Evolutionary conservation across 2,329 filamentous ascomycete species (phyloP).

Genomic region (Reticulascus tulasneorum): DNA sequence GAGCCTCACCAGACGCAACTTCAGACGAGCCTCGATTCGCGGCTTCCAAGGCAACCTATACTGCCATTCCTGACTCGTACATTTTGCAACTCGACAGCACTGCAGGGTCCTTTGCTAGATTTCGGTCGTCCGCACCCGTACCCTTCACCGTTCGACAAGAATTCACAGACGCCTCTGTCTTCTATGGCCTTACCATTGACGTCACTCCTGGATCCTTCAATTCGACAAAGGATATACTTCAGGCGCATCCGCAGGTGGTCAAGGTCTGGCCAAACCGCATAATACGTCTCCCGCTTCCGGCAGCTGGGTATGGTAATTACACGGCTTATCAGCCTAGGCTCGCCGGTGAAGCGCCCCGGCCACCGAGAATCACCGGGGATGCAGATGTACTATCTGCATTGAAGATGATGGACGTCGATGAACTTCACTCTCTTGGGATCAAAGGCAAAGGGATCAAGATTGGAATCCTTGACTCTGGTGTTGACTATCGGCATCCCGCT

Average conservation of each 20-base stretch:
- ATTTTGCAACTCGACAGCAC: too few relatives aligned
- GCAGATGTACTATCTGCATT: conserved; percentile 7
- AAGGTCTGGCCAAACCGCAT: conserved; percentile 13
- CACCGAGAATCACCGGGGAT: conserved; percentile 7
- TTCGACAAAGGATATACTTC: conserved; percentile 1
- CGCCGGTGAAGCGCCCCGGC: too few relatives aligned
- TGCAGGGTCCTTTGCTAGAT: too few relatives aligned
- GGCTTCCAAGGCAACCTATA: too few relatives aligned
- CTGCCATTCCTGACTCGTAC: too few relatives aligned
- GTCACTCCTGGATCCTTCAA: too few relatives aligned
- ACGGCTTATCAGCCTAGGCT: too few relatives aligned
- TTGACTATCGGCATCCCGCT: conserved; percentile 31
- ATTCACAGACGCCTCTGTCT: conserved; percentile 13
- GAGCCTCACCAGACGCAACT: too few relatives aligned
- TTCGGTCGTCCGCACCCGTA: too few relatives aligned
- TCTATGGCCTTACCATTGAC: conserved; percentile 14
- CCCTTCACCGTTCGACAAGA: conserved; percentile 12
- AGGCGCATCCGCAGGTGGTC: conserved; percentile 11
- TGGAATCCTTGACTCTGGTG: conserved; percentile 35
- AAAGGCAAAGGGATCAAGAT: conserved; percentile 33
- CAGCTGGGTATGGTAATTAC: too few relatives aligned
- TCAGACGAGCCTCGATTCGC: too few relatives aligned
- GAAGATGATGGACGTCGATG: conserved; percentile 30
- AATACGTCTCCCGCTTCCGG: conserved; percentile 7
- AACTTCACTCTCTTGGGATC: conserved; percentile 31